Percentiles rank a stretch among this genome's conserved stretches.
phyloP scores from a whole-genome alignment of 1,284 basidiomycete genomes.

The Rhodotorula sp. region DNA sequence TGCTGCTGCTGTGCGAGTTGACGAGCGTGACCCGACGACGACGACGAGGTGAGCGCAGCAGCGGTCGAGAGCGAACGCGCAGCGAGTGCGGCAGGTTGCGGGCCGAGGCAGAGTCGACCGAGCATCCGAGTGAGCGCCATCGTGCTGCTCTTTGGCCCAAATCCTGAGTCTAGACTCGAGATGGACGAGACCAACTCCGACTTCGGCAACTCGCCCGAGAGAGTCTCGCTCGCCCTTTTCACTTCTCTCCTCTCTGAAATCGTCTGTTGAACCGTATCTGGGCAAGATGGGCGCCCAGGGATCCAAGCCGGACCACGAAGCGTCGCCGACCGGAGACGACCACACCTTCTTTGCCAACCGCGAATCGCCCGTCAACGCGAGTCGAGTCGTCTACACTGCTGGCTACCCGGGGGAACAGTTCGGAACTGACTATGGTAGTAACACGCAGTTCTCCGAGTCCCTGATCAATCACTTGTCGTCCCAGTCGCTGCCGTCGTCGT shows the following conservation, averaged over 20 bases:
- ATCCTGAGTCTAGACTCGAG: not conserved
- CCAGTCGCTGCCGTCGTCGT: constrained; percentile 18
- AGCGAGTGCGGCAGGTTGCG: not conserved
- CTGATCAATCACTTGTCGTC: constrained; percentile 35
- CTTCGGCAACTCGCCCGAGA: not conserved
- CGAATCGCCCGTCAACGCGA: constrained; percentile 29
- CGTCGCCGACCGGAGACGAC: constrained; percentile 7
- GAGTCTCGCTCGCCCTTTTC: too few species aligned
- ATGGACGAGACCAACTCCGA: not conserved
- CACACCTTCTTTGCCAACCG: constrained; percentile 36
- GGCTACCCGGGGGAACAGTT: not conserved
- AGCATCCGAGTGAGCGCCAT: constrained; percentile 11
- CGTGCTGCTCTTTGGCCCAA: not conserved
- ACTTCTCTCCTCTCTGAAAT: not conserved
- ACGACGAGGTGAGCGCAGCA: not conserved
- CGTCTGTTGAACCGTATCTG: too few species aligned
- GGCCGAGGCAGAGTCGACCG: constrained; percentile 3
- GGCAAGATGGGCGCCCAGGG: constrained; percentile 21
- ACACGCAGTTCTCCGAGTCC: constrained; percentile 34
- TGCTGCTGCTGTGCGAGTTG: not conserved
- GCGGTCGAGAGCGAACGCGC: not conserved
- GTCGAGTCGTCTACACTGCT: not conserved
- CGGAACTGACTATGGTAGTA: not conserved
- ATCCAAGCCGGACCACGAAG: constrained; percentile 31
- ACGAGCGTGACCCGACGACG: not conserved